A percentile compares a stretch with the other conserved stretches of the same genome.
These are phyloP conservation scores for Closterium sp. DNA, from an alignment of 139 green algal species.

Conservation along the genomic window DNA sequence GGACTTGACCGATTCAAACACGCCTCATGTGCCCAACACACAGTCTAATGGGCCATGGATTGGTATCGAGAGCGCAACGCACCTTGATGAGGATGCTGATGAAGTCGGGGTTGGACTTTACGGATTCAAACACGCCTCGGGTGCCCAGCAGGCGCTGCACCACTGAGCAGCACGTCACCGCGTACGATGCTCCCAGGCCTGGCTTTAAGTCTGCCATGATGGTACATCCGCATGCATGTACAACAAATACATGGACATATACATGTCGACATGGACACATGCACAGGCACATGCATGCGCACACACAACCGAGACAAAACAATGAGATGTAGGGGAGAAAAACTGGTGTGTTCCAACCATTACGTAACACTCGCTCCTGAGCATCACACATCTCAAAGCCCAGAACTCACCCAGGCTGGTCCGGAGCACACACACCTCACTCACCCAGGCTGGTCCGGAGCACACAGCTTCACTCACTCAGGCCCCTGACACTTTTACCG, in stretches of 20 bases:
- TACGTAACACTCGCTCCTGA: no score
- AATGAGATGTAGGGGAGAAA: no score
- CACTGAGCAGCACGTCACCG: slow-evolving; percentile 39
- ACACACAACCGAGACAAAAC: background rate
- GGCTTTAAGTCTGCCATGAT: slow-evolving; percentile 21
- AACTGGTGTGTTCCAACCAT: no score
- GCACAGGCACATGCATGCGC: background rate
- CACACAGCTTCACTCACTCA: no score
- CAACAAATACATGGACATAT: background rate
- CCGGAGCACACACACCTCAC: no score
- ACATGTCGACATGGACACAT: background rate
- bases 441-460: no score
- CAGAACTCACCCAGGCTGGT: no score
- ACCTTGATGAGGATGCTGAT: slow-evolving; percentile 20
- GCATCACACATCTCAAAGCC: no score
- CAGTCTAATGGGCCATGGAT: no score
- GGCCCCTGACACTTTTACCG: no score
- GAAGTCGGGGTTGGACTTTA: slow-evolving; percentile 38
- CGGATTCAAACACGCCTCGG: slow-evolving; percentile 27
- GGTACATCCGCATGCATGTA: background rate
- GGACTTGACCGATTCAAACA: slow-evolving; percentile 34
- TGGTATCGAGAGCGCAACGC: no score
- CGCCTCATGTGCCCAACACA: slow-evolving; percentile 22
- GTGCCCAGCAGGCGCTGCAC: slow-evolving; percentile 33
- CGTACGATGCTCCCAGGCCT: slow-evolving; percentile 7